phyloP scores from a whole-genome alignment of 345 rosid species.

The Punica granatum region DNA sequence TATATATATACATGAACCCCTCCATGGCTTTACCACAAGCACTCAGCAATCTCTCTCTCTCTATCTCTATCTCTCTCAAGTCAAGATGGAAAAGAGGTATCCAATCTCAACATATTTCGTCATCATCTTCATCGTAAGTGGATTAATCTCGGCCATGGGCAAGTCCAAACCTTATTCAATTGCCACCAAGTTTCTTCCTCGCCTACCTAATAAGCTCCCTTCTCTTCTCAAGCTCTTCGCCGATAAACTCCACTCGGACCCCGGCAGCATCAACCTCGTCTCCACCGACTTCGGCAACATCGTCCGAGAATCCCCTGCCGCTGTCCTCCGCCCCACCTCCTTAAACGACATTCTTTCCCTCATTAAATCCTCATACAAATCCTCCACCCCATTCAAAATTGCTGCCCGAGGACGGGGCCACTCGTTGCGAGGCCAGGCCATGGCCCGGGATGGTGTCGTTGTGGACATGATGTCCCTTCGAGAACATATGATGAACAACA shows the following conservation, averaged over 20 bases:
- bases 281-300: conserved; percentile 68
- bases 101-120: conserved; percentile 18
- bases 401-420: conserved; percentile 84
- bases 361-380: conserved; percentile 30
- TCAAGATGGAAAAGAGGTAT: conserved; percentile 22
- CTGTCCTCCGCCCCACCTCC: conserved; percentile 66
- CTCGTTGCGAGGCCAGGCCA: conserved; percentile 70
- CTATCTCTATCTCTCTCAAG: not conserved
- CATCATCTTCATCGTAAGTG: conserved; percentile 18
- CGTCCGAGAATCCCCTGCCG: conserved; percentile 33
- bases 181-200: not conserved
- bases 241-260: conserved; percentile 31
- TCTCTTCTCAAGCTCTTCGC: conserved; percentile 13
- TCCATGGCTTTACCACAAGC: not conserved
- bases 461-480: conserved; percentile 52
- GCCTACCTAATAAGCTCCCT: conserved; percentile 11
- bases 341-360: conserved; percentile 38
- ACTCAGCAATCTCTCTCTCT: not conserved
- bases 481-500: conserved; percentile 12
- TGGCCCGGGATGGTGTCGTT: conserved; percentile 57
- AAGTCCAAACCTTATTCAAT: not conserved
- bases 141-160: not conserved
- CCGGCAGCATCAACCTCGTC: conserved; percentile 31
- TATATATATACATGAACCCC: conserved; percentile 5
- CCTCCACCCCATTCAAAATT: conserved; percentile 31